Conservation (phyloP, 768 basidiomycete genomes). For the Mrakia blollopis region DNA sequence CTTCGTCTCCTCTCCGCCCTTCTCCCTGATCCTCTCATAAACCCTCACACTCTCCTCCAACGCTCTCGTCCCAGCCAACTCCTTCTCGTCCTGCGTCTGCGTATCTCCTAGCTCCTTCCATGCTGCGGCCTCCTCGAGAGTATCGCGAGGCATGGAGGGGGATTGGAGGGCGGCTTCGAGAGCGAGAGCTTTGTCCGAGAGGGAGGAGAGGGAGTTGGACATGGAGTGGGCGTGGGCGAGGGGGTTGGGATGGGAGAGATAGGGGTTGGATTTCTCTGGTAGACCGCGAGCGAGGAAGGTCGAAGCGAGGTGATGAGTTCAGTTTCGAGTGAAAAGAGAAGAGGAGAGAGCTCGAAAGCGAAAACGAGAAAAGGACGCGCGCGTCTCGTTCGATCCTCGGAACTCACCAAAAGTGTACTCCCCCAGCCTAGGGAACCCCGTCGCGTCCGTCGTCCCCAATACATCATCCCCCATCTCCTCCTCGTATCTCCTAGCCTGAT, state of each 20-base stretch:
- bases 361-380: no score
- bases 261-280: constrained; percentile 69
- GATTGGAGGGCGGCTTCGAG: constrained; percentile 75
- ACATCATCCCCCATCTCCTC: constrained; percentile 33
- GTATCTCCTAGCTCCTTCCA: constrained; percentile 91
- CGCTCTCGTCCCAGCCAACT: constrained; percentile 47
- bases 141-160: constrained; percentile 27
- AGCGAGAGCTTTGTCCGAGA: constrained; percentile 78
- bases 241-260: constrained; percentile 54
- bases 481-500: constrained; percentile 35
- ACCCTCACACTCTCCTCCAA: constrained; percentile 57
- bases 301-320: no score
- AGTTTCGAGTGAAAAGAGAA: constrained; percentile 11
- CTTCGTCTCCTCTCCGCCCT: constrained; percentile 29
- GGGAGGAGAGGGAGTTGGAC: constrained; percentile 60
- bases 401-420: constrained; percentile 71
- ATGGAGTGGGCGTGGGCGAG: constrained; percentile 68
- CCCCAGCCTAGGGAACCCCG: constrained; percentile 69
- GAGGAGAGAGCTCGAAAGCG: background rate
- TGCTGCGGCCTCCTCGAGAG: constrained; percentile 73
- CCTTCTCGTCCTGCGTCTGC: constrained; percentile 53
- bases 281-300: background rate
- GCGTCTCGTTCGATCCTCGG: background rate
- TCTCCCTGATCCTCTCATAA: constrained; percentile 45
- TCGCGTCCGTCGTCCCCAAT: constrained; percentile 41